A percentile compares a stretch with the other conserved stretches of the same genome.
These are phyloP conservation scores for Didymosphaeria variabile DNA, from an alignment of 2,329 filamentous ascomycete species.

Conservation along the genomic window DNA sequence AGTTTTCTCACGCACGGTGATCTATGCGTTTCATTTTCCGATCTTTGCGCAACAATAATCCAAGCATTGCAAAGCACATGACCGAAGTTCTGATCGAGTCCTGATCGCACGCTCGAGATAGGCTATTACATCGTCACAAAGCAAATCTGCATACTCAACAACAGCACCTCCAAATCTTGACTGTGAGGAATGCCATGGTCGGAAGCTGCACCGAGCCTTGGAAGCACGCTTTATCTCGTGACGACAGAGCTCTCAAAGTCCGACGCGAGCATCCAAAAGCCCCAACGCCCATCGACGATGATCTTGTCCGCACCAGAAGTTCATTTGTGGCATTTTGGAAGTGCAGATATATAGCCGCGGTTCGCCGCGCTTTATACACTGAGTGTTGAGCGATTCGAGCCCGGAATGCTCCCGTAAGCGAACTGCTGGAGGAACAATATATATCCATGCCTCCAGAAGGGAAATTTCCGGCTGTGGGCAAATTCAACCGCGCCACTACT, in stretches of 20 bases:
- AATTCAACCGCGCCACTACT: conserved; percentile 2
- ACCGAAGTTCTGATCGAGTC: neutral
- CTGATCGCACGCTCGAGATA: neutral
- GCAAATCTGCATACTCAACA: neutral
- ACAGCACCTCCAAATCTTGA: neutral
- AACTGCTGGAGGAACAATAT: conserved; percentile 21
- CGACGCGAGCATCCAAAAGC: neutral
- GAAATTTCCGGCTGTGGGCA: conserved; percentile 1
- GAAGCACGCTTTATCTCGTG: neutral
- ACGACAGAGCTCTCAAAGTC: neutral
- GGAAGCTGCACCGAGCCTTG: neutral
- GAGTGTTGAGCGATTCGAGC: conserved; percentile 25
- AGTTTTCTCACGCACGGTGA: neutral
- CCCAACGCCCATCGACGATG: neutral
- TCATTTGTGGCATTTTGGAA: conserved; percentile 9
- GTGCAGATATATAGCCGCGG: neutral
- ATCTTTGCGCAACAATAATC: neutral
- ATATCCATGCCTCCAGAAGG: conserved; percentile 8
- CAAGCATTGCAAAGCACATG: neutral
- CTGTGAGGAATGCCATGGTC: neutral
- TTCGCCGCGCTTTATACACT: conserved; percentile 20
- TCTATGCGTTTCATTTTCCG: neutral
- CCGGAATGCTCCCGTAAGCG: conserved; percentile 29
- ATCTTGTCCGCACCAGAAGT: neutral
- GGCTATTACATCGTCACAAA: neutral